phyloP scores from a whole-genome alignment of 2,329 filamentous ascomycete genomes.

The Microdochium bolleyi region DNA sequence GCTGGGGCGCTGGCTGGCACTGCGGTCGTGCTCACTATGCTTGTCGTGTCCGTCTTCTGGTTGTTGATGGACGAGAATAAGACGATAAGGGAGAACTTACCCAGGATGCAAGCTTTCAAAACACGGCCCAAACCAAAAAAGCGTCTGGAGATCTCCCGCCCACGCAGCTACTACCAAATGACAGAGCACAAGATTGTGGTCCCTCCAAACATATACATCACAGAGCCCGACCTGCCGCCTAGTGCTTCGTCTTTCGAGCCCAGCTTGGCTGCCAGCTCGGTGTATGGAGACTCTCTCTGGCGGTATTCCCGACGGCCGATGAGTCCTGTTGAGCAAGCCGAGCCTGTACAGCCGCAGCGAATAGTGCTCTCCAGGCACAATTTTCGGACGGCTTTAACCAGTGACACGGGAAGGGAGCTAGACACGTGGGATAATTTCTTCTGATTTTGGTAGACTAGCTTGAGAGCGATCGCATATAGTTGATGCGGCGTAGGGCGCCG shows the following conservation, averaged over 20 bases:
- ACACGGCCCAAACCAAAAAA: background rate
- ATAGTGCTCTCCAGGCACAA: background rate
- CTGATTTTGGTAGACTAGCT: background rate
- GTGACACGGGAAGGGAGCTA: background rate
- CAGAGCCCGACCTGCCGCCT: background rate
- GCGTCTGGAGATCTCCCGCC: background rate
- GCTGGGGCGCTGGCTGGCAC: conserved; percentile 63
- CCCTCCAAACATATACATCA: background rate
- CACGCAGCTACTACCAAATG: background rate
- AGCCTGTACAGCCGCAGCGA: background rate
- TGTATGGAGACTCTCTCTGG: background rate
- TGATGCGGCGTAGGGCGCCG: too few species aligned
- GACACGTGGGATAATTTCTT: background rate
- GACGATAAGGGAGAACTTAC: conserved; percentile 14
- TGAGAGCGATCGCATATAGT: too few species aligned
- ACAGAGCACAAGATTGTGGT: background rate
- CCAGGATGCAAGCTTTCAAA: conserved; percentile 7
- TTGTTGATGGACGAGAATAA: conserved; percentile 39
- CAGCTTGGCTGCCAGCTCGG: background rate
- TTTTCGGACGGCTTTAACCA: background rate
- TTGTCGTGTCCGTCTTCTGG: conserved; percentile 45
- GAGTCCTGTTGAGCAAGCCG: background rate
- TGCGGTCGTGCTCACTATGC: conserved; percentile 41
- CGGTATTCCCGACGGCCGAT: background rate
- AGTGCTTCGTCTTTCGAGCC: background rate